Evolutionary conservation across 495 filamentous ascomycete genomes (phyloP), one percentile per base, ranked within the genome.

Genomic region (Cryomyces minteri): DNA sequence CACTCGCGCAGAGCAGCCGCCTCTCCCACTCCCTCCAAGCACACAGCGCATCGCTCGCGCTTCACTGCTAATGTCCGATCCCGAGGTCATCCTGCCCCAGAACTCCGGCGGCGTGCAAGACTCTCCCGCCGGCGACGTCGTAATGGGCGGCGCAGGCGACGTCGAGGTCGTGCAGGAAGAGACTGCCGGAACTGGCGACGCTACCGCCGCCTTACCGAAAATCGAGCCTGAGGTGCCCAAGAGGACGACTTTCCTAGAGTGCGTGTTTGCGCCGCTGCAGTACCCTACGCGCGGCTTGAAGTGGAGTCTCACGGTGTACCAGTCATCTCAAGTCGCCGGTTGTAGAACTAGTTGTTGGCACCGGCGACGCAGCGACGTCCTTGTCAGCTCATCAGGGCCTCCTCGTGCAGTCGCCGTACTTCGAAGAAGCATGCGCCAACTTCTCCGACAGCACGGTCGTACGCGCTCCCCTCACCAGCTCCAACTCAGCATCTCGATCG

Each of bases 301-400:
- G 34, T 10, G 34, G 12, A 38, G 9, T 38, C 34, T 38, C 9
- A 10, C 9, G 34, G 9, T 14, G 34, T 14, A 18, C n/a, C 40
- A 77, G 71, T 58, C 80, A 78, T 58, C 70, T 94, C 18, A 77
- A 72, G 43, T 86, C 80, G 32, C 87, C 88, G 0, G 76, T 93
- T 25, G 73, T 96, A 33, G 78, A 79, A 18, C 63, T 94, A 12
- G 51, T 76, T n/a, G 68, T 93, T 29, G 88, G 88, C 30, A 54
- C 57, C 34, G 74, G 74, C 33, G 72, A 73, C 6, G 56, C 64
- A 4, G 66, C 75, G 51, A 75, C 76, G 6, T 60, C 73, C 11
- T 70, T 94, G 28, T 77, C 69, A 6, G 87, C 85, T 5, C 88
- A 94, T 56, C 82, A 93, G 58, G 76, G 62, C 10, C 68, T 94